Base-by-base conservation (phyloP, 2,329 filamentous ascomycete genomes). In the Chaetomiaceae sp. region DNA sequence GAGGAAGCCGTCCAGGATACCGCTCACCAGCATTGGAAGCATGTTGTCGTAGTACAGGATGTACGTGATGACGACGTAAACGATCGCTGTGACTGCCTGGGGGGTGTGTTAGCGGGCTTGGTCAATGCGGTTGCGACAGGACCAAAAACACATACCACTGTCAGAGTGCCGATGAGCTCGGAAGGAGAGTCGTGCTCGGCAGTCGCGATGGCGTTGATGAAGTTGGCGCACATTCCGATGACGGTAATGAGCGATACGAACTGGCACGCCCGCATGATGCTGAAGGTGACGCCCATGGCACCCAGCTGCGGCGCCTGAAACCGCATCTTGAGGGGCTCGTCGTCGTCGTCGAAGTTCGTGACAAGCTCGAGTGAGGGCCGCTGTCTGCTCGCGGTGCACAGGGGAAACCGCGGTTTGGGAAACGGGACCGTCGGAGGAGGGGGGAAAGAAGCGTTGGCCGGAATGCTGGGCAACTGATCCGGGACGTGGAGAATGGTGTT, bases 41-140 rank as follows among this genome's bases (percentile, higher is more conserved):
- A 56, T 56, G 42, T 37, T 48, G 50, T 57, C 56, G 26, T 57
- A 57, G 47, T 57, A 58, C 5, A 58, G 53, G 27, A 57, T 56
- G 49, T 55, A 57, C 3, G 54, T 55, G 42, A 57, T 54, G 19
- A 54, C 50, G 8, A 56, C 50, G 33, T 58, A 57, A 34, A 58
- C 46, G 11, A 52, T 48, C 2, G 52, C 47, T 6, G 43, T 49
- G 8, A 53, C 45, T 3, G 55, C 40, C 56, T 58, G 32, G 7
- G 6, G 3, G 8, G n/a, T 5, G n/a, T 8, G 48, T 54, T 45
- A 54, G 52, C 10, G 3, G 15, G 11, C 14, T 8, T 27, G n/a
- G 24, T 19, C 5, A 14, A 10, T 4, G n/a, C n/a, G n/a, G n/a
- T n/a, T 19, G n/a, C 11, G 18, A 8, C 6, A 29, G 18, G 27